These are phyloP conservation scores for Aspergillus piperis DNA, from an alignment of 2,329 filamentous ascomycete species.

Conservation along the genomic window DNA sequence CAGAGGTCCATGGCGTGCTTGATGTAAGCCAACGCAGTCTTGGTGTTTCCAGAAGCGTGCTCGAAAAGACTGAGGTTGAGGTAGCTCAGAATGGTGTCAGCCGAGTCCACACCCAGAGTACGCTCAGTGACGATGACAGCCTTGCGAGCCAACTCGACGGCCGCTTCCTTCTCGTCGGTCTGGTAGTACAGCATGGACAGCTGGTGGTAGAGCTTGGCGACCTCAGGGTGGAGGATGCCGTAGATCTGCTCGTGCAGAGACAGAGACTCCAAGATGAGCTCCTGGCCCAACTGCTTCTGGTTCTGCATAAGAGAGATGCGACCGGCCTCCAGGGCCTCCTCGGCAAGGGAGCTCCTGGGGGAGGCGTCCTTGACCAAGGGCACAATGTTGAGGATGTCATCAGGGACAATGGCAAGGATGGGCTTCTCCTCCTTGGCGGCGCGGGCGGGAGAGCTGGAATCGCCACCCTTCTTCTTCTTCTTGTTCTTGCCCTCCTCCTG, in stretches of 20 bases:
- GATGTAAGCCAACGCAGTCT: constrained; percentile 81
- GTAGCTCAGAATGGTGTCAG: constrained; percentile 92
- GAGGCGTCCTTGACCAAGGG: constrained; percentile 93
- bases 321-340: constrained; percentile 93
- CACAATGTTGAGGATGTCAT: constrained; percentile 90
- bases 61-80: constrained; percentile 93
- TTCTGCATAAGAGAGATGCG: constrained; percentile 94
- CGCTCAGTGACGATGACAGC: constrained; percentile 94
- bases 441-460: constrained; percentile 50
- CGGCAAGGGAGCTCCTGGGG: constrained; percentile 84
- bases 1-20: constrained; percentile 91
- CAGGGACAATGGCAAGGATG: constrained; percentile 69
- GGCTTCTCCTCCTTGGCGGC: constrained; percentile 47
- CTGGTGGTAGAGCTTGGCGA: constrained; percentile 91
- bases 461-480: constrained; percentile 61
- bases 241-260: constrained; percentile 99
- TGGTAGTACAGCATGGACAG: constrained; percentile 96
- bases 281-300: constrained; percentile 93
- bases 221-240: constrained; percentile 93
- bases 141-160: constrained; percentile 92
- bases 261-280: constrained; percentile 91
- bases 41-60: constrained; percentile 88
- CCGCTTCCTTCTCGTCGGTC: constrained; percentile 95
- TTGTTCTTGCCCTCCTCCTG: constrained; percentile 53
- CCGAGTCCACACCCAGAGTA: constrained; percentile 88